A percentile compares a stretch with the other conserved stretches of the same genome.
phyloP scores from a whole-genome alignment of 2,329 filamentous ascomycete species.

The Monilinia polystroma region DNA sequence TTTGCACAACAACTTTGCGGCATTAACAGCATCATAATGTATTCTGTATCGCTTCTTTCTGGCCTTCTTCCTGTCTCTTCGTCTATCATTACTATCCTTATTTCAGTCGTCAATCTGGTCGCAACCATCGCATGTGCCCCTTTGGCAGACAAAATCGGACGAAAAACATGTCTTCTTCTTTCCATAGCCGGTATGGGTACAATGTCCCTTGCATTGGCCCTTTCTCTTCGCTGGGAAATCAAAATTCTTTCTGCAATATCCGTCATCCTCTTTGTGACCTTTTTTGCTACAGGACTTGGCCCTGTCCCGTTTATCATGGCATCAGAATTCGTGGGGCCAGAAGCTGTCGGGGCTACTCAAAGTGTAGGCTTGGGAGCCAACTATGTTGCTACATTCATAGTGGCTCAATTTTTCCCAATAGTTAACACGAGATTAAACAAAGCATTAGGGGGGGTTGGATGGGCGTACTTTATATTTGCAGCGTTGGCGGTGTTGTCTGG shows the following conservation, averaged over 20 bases:
- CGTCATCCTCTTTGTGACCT: slow-evolving; percentile 81
- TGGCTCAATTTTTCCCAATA: slow-evolving; percentile 93
- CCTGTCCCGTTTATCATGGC: slow-evolving; percentile 94
- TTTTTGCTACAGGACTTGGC: slow-evolving; percentile 86
- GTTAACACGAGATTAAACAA: slow-evolving; percentile 71
- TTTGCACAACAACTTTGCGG: slow-evolving; percentile 88
- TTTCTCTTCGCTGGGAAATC: slow-evolving; percentile 72
- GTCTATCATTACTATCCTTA: slow-evolving; percentile 78
- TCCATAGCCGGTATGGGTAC: slow-evolving; percentile 83
- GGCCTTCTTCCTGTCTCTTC: slow-evolving; percentile 79
- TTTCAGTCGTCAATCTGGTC: slow-evolving; percentile 82
- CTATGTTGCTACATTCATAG: slow-evolving; percentile 86
- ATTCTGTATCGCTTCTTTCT: slow-evolving; percentile 85
- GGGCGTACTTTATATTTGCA: slow-evolving; percentile 91
- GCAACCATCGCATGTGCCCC: slow-evolving; percentile 81
- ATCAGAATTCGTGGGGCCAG: slow-evolving; percentile 83
- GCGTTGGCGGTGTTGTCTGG: slow-evolving; percentile 67
- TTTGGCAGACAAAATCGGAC: slow-evolving; percentile 81
- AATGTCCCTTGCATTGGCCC: slow-evolving; percentile 72
- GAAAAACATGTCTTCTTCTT: slow-evolving; percentile 78
- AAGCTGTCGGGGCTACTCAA: slow-evolving; percentile 89
- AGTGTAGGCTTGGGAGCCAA: slow-evolving; percentile 84
- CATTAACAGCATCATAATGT: slow-evolving; percentile 98
- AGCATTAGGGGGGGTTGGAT: slow-evolving; percentile 66
- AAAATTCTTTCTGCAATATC: slow-evolving; percentile 77